Percentiles rank a stretch among this genome's conserved stretches.
These are phyloP conservation scores for Vanderwaltozyma polyspora DNA, from an alignment of 805 yeast genomes.

Conservation along the genomic window DNA sequence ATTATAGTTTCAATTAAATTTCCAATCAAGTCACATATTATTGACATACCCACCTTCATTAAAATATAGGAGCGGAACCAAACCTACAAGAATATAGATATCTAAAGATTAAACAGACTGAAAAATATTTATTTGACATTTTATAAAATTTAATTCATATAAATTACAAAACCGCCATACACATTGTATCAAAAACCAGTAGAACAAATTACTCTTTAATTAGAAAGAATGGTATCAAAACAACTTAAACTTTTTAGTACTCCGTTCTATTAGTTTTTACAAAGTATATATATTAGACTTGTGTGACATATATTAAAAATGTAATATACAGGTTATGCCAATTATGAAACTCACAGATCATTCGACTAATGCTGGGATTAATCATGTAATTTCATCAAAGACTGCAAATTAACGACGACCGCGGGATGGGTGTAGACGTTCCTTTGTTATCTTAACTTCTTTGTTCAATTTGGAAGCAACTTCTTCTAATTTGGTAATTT, in stretches of 20 bases:
- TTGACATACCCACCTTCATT: too few species aligned
- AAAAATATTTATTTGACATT: too few species aligned
- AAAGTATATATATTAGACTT: not conserved
- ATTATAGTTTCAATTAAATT: too few species aligned
- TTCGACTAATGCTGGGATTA: not conserved
- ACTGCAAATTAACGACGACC: conserved; percentile 17
- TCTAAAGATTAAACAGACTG: too few species aligned
- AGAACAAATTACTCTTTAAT: too few species aligned
- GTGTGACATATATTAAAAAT: not conserved
- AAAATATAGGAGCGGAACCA: too few species aligned
- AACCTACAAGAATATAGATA: too few species aligned
- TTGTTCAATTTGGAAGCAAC: conserved; percentile 63
- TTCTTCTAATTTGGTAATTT: conserved; percentile 75
- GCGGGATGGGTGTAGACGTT: conserved; percentile 21
- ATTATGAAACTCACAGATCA: conserved; percentile 1
- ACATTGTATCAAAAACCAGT: too few species aligned
- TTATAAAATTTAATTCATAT: too few species aligned
- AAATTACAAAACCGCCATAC: too few species aligned
- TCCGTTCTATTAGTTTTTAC: not conserved
- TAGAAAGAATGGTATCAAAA: too few species aligned
- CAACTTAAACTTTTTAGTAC: not conserved
- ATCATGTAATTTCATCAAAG: not conserved
- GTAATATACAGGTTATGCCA: conserved; percentile 4
- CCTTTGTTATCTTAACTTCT: conserved; percentile 25
- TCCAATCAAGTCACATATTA: too few species aligned